These are phyloP conservation scores for Monosporascus sp. DNA, from an alignment of 2,329 filamentous ascomycete genomes.

Conservation along the genomic window DNA sequence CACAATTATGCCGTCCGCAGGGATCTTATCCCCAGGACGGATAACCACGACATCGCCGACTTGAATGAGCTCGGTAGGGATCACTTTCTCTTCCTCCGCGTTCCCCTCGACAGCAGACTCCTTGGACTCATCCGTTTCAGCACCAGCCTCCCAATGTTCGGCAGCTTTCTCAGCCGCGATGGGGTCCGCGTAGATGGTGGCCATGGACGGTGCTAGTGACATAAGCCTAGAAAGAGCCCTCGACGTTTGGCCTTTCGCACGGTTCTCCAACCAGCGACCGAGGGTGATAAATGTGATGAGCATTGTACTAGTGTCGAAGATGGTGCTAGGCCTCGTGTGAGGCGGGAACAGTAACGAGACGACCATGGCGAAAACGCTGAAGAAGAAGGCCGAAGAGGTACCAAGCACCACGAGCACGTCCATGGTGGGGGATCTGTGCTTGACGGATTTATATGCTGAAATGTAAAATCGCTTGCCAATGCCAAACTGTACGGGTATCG, in stretches of 20 bases:
- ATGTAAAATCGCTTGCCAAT: slow-evolving; percentile 92
- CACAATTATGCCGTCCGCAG: slow-evolving; percentile 82
- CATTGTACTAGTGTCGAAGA: slow-evolving; percentile 98
- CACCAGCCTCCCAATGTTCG: slow-evolving; percentile 63
- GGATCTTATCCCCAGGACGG: slow-evolving; percentile 92
- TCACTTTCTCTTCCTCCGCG: slow-evolving; percentile 74
- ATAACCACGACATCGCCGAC: slow-evolving; percentile 91
- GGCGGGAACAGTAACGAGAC: slow-evolving; percentile 72
- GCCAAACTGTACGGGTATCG: slow-evolving; percentile 92
- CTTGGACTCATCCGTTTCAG: slow-evolving; percentile 39
- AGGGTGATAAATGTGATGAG: slow-evolving; percentile 92
- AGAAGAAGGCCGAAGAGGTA: slow-evolving; percentile 94
- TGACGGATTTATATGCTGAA: slow-evolving; percentile 88
- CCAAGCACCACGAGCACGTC: slow-evolving; percentile 92
- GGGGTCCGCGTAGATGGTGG: slow-evolving; percentile 90
- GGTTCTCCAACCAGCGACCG: slow-evolving; percentile 87
- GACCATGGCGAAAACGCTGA: slow-evolving; percentile 82
- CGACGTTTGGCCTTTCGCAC: slow-evolving; percentile 93
- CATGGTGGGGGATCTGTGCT: slow-evolving; percentile 92
- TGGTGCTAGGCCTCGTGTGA: slow-evolving; percentile 76
- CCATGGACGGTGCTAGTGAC: slow-evolving; percentile 94
- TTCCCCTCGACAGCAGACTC: slow-evolving; percentile 45
- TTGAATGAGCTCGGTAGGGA: slow-evolving; percentile 91
- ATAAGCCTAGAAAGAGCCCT: slow-evolving; percentile 90
- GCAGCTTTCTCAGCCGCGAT: slow-evolving; percentile 89